Percentiles rank a stretch among this genome's conserved stretches.
Conservation (phyloP, 352 stramenopile genomes). For the Phytophthora quininea region DNA sequence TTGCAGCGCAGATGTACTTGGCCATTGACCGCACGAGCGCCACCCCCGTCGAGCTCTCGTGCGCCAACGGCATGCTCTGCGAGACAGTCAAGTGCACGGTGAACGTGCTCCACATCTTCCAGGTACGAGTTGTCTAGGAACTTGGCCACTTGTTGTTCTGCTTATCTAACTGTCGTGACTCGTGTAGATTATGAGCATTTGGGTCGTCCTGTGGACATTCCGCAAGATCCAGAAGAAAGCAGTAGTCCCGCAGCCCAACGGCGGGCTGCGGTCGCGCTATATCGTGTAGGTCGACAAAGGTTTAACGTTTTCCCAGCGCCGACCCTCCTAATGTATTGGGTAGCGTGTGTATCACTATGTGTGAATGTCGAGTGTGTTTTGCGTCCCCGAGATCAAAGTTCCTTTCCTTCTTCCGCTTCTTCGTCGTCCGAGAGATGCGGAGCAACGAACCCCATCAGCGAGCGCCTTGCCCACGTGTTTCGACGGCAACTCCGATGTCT, state of each 20-base stretch:
- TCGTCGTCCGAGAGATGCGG: neutral
- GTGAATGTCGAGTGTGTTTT: neutral
- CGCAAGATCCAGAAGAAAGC: conserved; percentile 30
- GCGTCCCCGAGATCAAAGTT: too few relatives aligned
- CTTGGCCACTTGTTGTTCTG: neutral
- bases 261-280: too few relatives aligned
- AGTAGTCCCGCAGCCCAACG: conserved; percentile 10
- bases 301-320: neutral
- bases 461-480: neutral
- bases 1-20: conserved; percentile 61
- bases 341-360: conserved; percentile 7
- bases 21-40: conserved; percentile 37
- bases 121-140: conserved; percentile 29
- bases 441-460: neutral
- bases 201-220: conserved; percentile 29
- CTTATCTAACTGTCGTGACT: neutral
- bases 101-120: conserved; percentile 54
- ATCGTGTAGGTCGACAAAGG: neutral
- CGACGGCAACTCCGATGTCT: neutral
- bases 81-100: conserved; percentile 46
- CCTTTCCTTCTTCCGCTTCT: neutral
- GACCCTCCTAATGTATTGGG: conserved; percentile 3
- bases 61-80: conserved; percentile 64
- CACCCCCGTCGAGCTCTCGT: conserved; percentile 53
- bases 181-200: conserved; percentile 12